Percentiles rank a stretch among this genome's conserved stretches.
phyloP scores from a whole-genome alignment of 2,329 filamentous ascomycete species.

The Trichoderma sp. region DNA sequence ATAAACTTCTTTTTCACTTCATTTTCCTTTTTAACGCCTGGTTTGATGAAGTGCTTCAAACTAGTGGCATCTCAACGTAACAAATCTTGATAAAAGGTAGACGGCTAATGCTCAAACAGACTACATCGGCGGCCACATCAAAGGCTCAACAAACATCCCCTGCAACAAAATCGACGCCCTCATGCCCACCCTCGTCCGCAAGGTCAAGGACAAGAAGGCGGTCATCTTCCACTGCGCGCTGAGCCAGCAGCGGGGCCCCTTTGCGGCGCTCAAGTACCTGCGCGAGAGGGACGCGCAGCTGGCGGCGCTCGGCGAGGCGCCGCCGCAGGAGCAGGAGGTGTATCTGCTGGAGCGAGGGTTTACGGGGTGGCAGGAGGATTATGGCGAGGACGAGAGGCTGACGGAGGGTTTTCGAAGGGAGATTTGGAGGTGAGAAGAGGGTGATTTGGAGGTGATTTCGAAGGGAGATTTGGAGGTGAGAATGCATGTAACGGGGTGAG shows the following conservation, averaged over 20 bases:
- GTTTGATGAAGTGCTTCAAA: not conserved
- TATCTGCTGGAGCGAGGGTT: constrained; percentile 85
- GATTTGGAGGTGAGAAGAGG: constrained; percentile 66
- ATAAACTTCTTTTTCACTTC: not conserved
- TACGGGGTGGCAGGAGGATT: constrained; percentile 82
- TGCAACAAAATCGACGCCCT: constrained; percentile 70
- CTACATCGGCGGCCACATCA: constrained; percentile 88
- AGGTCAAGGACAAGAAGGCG: constrained; percentile 72
- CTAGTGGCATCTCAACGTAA: not conserved
- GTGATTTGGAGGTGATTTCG: no score
- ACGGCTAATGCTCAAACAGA: constrained; percentile 52
- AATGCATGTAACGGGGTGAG: not conserved
- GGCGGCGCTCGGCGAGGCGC: constrained; percentile 33
- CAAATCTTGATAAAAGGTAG: no score
- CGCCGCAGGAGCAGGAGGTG: constrained; percentile 63
- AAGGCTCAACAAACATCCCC: constrained; percentile 73
- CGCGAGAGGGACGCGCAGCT: constrained; percentile 63
- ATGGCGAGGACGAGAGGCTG: constrained; percentile 74
- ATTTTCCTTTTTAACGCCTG: not conserved
- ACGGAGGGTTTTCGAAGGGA: constrained; percentile 85
- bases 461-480: no score
- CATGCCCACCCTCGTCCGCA: constrained; percentile 80
- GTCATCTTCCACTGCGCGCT: constrained; percentile 95
- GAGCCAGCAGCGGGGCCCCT: constrained; percentile 86
- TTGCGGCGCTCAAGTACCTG: constrained; percentile 78